Evolutionary conservation across 176 grass and related monocot genomes (phyloP), one percentile per base, ranked within the genome.

Genomic region (Aegilops speltoides): DNA sequence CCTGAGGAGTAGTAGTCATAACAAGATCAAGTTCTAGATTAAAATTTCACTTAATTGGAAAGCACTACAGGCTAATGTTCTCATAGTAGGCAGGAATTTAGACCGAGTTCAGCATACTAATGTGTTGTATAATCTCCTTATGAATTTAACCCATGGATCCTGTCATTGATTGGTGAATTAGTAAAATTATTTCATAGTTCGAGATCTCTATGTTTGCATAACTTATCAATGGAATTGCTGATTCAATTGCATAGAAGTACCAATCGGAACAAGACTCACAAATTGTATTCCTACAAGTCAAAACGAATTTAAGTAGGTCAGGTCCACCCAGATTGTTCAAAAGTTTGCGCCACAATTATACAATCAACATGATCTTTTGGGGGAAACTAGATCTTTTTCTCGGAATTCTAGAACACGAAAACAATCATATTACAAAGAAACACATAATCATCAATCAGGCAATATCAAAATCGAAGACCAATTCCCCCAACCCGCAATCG

Each of bases 21-120:
- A 41, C 34, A 60, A 60, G 46, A 78, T 78, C 34, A 77, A 77
- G 73, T 56, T 23, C 11, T 26, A 85, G 29, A 54, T 37, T 85
- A 73, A 56, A 37, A 48, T 54, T 50, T 68, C 41, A 68, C 41
- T 85, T 52, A 13, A 28, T 36, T 77, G 31, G 40, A 50, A 77
- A 54, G 22, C 12, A 34, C 14, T 52, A 36, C 63, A 77, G 8
- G 36, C 24, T 54, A 4, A 56, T 57, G 41, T 54, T 15, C 83
- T 78, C 33, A 67, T 37, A 60, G 34, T 70, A 31, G 65, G 46
- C 19, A 85, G 61, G 66, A 68, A 41, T 60, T 67, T 76, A 25
- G 11, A 81, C 6, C 6, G 12, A 16, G 10, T 68, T 56, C 8
- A 43, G 69, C 68, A 83, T 28, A 48, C 37, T 81, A 61, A 81